Conservation (phyloP, 805 yeast genomes). For the Ogataea philodendri region DNA sequence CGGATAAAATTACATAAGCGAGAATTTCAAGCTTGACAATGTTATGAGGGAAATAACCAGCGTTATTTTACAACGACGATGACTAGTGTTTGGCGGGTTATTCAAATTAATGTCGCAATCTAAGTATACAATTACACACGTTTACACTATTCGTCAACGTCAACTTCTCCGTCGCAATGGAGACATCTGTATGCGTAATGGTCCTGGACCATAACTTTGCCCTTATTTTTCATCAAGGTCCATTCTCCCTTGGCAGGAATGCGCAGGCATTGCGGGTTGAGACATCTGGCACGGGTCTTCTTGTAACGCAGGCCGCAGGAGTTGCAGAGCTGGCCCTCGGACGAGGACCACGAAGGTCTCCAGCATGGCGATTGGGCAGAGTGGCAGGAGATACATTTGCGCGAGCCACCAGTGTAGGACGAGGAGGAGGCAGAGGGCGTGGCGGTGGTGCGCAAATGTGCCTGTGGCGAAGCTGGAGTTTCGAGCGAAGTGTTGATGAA, state of each 20-base stretch:
- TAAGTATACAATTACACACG: slow-evolving; percentile 3
- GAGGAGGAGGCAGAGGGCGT: slow-evolving; percentile 10
- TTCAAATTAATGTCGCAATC: too few relatives aligned
- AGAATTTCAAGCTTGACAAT: too few relatives aligned
- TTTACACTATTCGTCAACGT: slow-evolving; percentile 36
- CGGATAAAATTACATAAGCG: slow-evolving; percentile 7
- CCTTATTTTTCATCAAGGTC: slow-evolving; percentile 78
- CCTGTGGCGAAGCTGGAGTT: slow-evolving; percentile 16
- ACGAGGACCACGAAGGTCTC: slow-evolving; percentile 94
- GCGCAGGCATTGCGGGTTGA: slow-evolving; percentile 69
- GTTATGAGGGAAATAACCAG: too few relatives aligned
- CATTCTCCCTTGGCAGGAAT: slow-evolving; percentile 97
- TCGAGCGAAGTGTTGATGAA: slow-evolving; percentile 15
- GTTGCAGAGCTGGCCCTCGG: slow-evolving; percentile 94
- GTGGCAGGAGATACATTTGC: slow-evolving; percentile 87
- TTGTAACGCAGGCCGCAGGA: slow-evolving; percentile 94
- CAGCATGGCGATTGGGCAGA: slow-evolving; percentile 94
- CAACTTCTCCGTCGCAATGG: slow-evolving; percentile 57
- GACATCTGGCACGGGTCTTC: slow-evolving; percentile 89
- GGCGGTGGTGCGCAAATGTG: slow-evolving; percentile 16
- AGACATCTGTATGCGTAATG: slow-evolving; percentile 46
- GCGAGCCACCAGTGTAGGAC: slow-evolving; percentile 25
- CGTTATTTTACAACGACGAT: too few relatives aligned
- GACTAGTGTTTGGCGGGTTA: too few relatives aligned
- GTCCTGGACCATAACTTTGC: slow-evolving; percentile 39